These are phyloP conservation scores for Fusarium sp. DNA, from an alignment of 2,329 filamentous ascomycete genomes.

Conservation along the genomic window DNA sequence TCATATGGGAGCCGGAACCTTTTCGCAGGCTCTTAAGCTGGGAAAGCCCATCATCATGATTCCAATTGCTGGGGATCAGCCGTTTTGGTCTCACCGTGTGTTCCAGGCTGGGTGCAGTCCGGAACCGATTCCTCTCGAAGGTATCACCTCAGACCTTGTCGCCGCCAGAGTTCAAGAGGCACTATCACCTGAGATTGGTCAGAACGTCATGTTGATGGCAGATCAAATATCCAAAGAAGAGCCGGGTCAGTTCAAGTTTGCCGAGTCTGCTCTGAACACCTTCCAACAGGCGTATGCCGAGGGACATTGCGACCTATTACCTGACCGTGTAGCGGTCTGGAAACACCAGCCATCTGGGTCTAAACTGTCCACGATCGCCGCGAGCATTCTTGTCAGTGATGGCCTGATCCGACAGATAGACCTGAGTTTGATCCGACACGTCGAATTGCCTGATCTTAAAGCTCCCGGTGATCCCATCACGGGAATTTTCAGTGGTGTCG, in stretches of 20 bases:
- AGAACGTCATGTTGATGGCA: not conserved
- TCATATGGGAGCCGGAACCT: not conserved
- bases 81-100: not conserved
- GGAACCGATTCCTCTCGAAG: not conserved
- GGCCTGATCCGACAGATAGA: not conserved
- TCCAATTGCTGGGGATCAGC: not conserved
- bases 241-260: not conserved
- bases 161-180: not conserved
- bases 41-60: constrained; percentile 2
- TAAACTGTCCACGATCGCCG: not conserved
- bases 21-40: not conserved
- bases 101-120: not conserved
- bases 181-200: not conserved
- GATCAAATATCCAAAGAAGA: not conserved
- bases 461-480: not conserved
- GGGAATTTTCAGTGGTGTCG: not conserved
- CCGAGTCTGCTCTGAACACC: not conserved
- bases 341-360: not conserved
- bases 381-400: not conserved
- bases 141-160: not conserved
- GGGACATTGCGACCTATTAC: not conserved
- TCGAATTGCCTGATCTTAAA: not conserved
- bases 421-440: not conserved
- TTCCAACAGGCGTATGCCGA: not conserved
- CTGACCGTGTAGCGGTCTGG: not conserved